A percentile compares a stretch with the other conserved stretches of the same genome.
Conservation (phyloP, 2,329 filamentous ascomycete species). For the Sarocladium kiliense region DNA sequence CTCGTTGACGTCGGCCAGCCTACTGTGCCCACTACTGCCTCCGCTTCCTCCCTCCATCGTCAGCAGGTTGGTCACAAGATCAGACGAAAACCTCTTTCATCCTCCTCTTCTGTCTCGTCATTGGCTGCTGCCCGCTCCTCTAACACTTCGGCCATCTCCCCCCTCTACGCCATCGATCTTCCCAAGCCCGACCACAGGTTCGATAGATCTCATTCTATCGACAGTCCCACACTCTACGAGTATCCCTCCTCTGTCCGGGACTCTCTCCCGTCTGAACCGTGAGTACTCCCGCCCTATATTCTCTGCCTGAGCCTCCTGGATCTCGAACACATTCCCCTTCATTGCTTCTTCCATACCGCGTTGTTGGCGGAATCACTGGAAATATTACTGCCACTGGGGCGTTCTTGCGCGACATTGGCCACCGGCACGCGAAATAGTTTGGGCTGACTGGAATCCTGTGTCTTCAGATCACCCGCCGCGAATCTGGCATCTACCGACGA, state of each 20-base stretch:
- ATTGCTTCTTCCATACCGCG: neutral
- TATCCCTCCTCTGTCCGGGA: constrained; percentile 31
- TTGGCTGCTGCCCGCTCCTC: constrained; percentile 35
- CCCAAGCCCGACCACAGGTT: constrained; percentile 48
- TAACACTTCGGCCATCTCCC: constrained; percentile 10
- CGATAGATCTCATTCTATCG: constrained; percentile 49
- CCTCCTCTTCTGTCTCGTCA: constrained; percentile 47
- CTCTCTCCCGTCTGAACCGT: constrained; percentile 10
- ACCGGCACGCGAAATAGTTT: neutral
- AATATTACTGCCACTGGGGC: neutral
- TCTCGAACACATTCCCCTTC: neutral
- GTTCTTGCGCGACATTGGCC: neutral
- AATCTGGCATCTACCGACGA: constrained; percentile 19
- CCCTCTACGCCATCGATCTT: constrained; percentile 32
- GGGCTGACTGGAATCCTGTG: constrained; percentile 22
- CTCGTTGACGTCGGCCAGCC: constrained; percentile 4
- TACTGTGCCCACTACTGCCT: constrained; percentile 6
- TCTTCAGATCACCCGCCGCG: constrained; percentile 19
- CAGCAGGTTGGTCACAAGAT: constrained; percentile 39
- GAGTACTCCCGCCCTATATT: constrained; percentile 9
- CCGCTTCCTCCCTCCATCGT: constrained; percentile 11
- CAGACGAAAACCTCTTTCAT: constrained; percentile 52
- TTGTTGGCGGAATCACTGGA: neutral
- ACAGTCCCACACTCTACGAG: constrained; percentile 60
- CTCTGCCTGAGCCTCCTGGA: neutral